phyloP scores from a whole-genome alignment of 345 rosid genomes.

The Angophora floribunda region DNA sequence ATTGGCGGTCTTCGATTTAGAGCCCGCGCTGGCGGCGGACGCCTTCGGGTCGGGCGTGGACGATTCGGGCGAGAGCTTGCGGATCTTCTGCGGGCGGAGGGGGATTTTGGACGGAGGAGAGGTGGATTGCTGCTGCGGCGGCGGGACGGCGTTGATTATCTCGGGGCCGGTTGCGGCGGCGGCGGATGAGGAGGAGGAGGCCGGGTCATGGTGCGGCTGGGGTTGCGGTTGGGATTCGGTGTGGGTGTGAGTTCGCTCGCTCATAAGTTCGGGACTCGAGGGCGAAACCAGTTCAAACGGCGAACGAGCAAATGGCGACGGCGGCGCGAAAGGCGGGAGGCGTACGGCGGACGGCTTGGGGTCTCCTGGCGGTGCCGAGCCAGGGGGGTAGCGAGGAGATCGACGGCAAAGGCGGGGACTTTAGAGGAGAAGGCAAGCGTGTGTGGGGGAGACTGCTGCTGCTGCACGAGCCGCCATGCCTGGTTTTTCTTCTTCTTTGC shows the following conservation, averaged over 20 bases:
- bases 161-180: neutral
- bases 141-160: conserved; percentile 1
- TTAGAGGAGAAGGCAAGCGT: neutral
- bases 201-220: conserved; percentile 15
- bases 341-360: neutral
- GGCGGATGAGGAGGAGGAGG: conserved; percentile 14
- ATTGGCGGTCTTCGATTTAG: neutral
- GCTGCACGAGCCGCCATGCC: neutral
- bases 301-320: neutral
- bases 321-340: neutral
- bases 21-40: neutral
- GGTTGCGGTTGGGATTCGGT: conserved; percentile 28
- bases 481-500: neutral
- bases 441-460: neutral
- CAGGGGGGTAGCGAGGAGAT: neutral
- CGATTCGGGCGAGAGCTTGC: conserved; percentile 58
- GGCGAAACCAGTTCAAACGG: neutral
- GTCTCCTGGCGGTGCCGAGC: neutral
- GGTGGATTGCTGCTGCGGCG: too few relatives aligned
- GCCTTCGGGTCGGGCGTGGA: conserved; percentile 13
- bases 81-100: conserved; percentile 78
- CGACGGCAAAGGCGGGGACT: neutral
- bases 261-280: conserved; percentile 28
- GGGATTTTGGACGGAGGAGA: too few relatives aligned
- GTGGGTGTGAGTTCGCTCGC: conserved; percentile 41